phyloP scores from a whole-genome alignment of 176 grass and related monocot genomes.

The Dactylis glomerata region DNA sequence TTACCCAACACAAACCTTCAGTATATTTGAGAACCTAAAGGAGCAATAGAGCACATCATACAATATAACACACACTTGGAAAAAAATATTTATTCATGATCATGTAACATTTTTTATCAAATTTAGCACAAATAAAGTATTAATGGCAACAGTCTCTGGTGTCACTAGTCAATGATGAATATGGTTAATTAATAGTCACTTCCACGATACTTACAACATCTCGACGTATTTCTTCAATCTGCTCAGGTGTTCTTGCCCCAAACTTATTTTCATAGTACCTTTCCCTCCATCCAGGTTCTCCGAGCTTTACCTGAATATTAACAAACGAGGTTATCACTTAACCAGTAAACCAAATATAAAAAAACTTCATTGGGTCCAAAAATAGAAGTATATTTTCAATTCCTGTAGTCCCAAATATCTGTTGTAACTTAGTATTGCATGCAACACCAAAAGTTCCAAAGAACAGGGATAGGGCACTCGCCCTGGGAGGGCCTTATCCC shows the following conservation, averaged over 20 bases:
- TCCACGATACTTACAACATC: slow-evolving; percentile 77
- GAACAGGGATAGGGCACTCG: not conserved
- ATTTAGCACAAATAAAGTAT: not conserved
- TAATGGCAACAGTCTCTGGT: not conserved
- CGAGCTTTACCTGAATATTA: slow-evolving; percentile 76
- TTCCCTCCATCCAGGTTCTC: slow-evolving; percentile 95
- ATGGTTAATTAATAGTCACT: slow-evolving; percentile 3
- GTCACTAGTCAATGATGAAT: not conserved
- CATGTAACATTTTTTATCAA: not conserved
- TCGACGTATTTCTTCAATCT: slow-evolving; percentile 75
- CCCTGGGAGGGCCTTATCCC: not conserved
- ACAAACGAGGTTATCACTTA: slow-evolving; percentile 26
- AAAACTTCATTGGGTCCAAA: slow-evolving; percentile 3
- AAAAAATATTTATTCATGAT: not conserved
- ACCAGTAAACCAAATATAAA: not conserved
- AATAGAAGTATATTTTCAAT: not conserved
- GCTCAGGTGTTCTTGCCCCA: slow-evolving; percentile 57
- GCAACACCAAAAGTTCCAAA: not conserved
- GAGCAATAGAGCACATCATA: slow-evolving; percentile 6
- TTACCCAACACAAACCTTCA: slow-evolving; percentile 98
- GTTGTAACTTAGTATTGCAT: not conserved
- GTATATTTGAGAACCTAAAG: slow-evolving; percentile 72
- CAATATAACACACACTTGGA: not conserved
- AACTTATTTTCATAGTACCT: slow-evolving; percentile 98
- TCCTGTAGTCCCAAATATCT: not conserved